A percentile compares a stretch with the other conserved stretches of the same genome.
Evolutionary conservation across 225 moss, liverwort and hornwort species (phyloP).

Genomic region (Pseudoscleropodium purum): DNA sequence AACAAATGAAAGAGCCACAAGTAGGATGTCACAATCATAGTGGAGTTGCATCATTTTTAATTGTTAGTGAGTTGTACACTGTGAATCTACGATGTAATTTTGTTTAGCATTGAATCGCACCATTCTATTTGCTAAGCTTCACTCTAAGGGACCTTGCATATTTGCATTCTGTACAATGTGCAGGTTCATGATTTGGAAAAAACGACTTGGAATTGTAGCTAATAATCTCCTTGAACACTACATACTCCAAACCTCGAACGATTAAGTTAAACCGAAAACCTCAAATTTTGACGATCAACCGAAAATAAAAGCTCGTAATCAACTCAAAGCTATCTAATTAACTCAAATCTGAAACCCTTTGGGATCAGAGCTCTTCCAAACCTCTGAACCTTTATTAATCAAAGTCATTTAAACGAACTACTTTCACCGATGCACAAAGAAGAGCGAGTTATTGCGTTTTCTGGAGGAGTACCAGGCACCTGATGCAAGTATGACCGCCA

Average conservation of each 20-base stretch:
- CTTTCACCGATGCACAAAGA: background rate
- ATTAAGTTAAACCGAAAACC: background rate
- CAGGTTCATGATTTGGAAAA: background rate
- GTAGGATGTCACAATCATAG: background rate
- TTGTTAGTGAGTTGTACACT: background rate
- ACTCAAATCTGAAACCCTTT: background rate
- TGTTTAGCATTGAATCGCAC: background rate
- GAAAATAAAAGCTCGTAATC: background rate
- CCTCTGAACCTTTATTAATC: background rate
- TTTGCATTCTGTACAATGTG: background rate
- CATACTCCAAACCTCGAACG: background rate
- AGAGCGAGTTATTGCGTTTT: background rate
- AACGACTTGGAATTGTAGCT: background rate
- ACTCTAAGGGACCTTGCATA: no score
- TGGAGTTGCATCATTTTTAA: background rate
- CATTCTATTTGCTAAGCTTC: background rate
- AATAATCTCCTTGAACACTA: background rate
- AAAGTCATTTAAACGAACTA: background rate
- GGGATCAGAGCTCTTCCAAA: background rate
- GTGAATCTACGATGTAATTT: background rate
- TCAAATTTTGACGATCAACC: background rate
- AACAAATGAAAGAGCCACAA: background rate
- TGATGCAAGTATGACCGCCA: conserved; percentile 47
- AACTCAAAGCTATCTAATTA: background rate
- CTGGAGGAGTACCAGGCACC: conserved; percentile 58